Percentiles rank a stretch among this genome's conserved stretches.
These are phyloP conservation scores for Gossypium arboreum DNA, from an alignment of 345 rosid genomes.

Conservation along the genomic window DNA sequence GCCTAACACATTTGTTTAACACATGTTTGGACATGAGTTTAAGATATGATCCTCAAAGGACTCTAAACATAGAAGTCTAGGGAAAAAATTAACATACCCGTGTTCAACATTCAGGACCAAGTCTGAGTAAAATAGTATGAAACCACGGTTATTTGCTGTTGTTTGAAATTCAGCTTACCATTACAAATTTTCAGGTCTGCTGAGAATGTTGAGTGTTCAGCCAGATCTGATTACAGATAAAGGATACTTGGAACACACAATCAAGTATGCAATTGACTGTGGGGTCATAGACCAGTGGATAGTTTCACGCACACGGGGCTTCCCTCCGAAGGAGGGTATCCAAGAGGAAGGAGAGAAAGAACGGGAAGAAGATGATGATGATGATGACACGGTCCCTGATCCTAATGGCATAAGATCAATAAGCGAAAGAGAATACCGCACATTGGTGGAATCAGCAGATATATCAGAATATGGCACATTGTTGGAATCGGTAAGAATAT, in stretches of 20 bases:
- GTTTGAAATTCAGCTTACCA: slow-evolving; percentile 5
- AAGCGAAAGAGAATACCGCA: slow-evolving; percentile 56
- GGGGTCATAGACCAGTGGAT: slow-evolving; percentile 87
- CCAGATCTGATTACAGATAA: slow-evolving; percentile 59
- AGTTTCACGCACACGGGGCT: slow-evolving; percentile 55
- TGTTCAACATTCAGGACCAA: too few species aligned
- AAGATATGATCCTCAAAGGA: too few species aligned
- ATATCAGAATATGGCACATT: slow-evolving; percentile 44
- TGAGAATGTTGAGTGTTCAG: slow-evolving; percentile 82
- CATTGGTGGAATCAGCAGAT: slow-evolving; percentile 29
- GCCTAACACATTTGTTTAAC: too few species aligned
- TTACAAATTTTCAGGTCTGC: slow-evolving; percentile 45
- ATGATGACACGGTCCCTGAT: slow-evolving; percentile 46
- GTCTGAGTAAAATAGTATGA: too few species aligned
- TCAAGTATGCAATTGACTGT: slow-evolving; percentile 71
- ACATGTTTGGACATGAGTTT: too few species aligned
- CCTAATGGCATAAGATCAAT: slow-evolving; percentile 52
- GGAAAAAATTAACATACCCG: too few species aligned
- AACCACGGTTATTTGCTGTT: slow-evolving; percentile 1
- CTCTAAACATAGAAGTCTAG: too few species aligned
- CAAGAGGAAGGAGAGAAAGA: slow-evolving; percentile 31
- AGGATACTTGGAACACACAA: slow-evolving; percentile 55
- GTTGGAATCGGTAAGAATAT: slow-evolving; percentile 33
- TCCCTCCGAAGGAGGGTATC: slow-evolving; percentile 62
- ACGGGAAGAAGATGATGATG: not conserved